Evolutionary conservation across 176 grass and related monocot genomes (phyloP), one percentile per base, ranked within the genome.

Genomic region (Oryza coarctata): DNA sequence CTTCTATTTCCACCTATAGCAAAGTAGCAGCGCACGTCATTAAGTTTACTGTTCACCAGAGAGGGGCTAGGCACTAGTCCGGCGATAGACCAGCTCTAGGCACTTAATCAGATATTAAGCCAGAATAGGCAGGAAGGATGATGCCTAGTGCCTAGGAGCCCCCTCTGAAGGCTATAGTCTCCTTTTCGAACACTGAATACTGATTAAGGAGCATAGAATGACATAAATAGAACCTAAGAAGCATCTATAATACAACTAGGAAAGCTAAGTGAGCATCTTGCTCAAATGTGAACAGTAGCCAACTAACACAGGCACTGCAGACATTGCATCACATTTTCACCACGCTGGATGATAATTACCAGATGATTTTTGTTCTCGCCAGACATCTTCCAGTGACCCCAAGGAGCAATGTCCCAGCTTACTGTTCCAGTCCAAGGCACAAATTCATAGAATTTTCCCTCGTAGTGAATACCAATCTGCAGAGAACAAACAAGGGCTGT

Each of bases 401-500:
- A 98, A 30, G 64, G 71, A 18, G 92, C 75, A 73, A 98, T 89
- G 63, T 98, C 92, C 92, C 95, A 98, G 70, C 82, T 91, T 80
- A 98, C 70, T 31, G 70, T 71, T 12, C 95, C 95, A 27, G 82
- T 98, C 95, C 90, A 98, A 49, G 95, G 95, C 50, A 98, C 95
- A 41, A 98, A 98, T 84, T 98, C 95, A 73, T 90, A 94, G 67
- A 98, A 95, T 15, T 61, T 91, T 40, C 92, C 92, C 7, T 87
- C 85, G n/a, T 91, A 80, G 73, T 98, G 95, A 75, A 98, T n/a
- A 40, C 95, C 92, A 89, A 98, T 93, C 95, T 98, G 89, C 70
- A 85, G 14, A 63, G 43, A 86, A 67, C 69, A 86, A 71, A 79
- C 10, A 29, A 60, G n/a, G 61, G 2, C 20, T 35, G 47, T 70